These are phyloP conservation scores for Ogataea trehalophila DNA, from an alignment of 805 yeast species.

Conservation along the genomic window DNA sequence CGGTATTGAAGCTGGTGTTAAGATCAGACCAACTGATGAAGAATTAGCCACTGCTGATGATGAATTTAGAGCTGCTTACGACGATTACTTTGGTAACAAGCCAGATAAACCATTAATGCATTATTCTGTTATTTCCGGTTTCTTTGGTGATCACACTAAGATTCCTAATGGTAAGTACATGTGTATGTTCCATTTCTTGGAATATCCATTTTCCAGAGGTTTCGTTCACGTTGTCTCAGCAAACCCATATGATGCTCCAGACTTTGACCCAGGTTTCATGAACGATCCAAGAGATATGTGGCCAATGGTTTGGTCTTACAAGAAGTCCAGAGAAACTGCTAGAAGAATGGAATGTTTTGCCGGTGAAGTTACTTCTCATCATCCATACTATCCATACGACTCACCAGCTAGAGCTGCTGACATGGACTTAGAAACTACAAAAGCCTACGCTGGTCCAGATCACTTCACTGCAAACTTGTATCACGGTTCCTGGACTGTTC, in stretches of 20 bases:
- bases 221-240: constrained; percentile 18
- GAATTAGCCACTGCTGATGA: constrained; percentile 24
- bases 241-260: constrained; percentile 25
- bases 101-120: constrained; percentile 29
- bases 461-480: constrained; percentile 23
- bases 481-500: constrained; percentile 29
- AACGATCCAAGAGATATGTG: constrained; percentile 26
- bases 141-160: constrained; percentile 29
- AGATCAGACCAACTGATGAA: constrained; percentile 26
- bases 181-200: constrained; percentile 28
- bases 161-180: constrained; percentile 25
- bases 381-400: constrained; percentile 20
- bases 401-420: constrained; percentile 27
- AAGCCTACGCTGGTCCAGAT: constrained; percentile 22
- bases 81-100: constrained; percentile 24
- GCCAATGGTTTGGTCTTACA: constrained; percentile 28
- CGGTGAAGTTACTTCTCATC: constrained; percentile 26
- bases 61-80: constrained; percentile 22
- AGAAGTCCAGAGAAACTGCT: constrained; percentile 28
- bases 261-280: constrained; percentile 27
- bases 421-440: constrained; percentile 22
- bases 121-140: constrained; percentile 27
- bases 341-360: constrained; percentile 27
- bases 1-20: constrained; percentile 30
- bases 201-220: constrained; percentile 29